Base-by-base conservation (phyloP, 371 early-diverging fungal species). In the Choanephora cucurbitarum region DNA sequence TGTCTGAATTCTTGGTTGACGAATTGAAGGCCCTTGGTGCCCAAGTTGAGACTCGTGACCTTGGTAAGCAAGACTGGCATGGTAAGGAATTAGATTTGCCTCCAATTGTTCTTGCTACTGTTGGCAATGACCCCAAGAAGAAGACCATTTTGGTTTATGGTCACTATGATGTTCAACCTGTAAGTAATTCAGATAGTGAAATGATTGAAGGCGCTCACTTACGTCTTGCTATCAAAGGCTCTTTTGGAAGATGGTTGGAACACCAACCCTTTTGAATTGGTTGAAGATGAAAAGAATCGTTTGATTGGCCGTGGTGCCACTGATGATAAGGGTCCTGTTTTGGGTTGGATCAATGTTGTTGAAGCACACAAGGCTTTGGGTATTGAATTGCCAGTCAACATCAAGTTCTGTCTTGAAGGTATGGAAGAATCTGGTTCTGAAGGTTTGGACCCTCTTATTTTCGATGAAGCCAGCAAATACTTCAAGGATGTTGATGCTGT, bases 361-460 rank as follows among this genome's bases (percentile, higher is more conserved):
- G 94, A 96, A 72, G 92, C 95, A 18, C 93, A 94, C 84, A 89
- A 94, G 78, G 83, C 87, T 58, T 79, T 92, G 7, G 94, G 93
- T 18, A 49, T 94, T 18, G 95, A 96, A 49, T 60, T 96, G 53
- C 98, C 97, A 1, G 94, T 95, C 52, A 96, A 96, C 80, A 65
- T 98, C 60, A 88, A 90, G 79, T 90, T 95, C 73, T 95, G 95
- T 81, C 93, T 96, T 66, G 98, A 98, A 81, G 98, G 97, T 71
- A 94, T 91, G 93, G 91, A 89, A 64, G 87, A 86, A 63, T 81
- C 80, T 57, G 96, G 96, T 57, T 90, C 90, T 43, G 96, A 94
- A 78, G 97, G 97, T 15, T 80, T 98, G 60, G 97, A 98, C 62
- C 88, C 82, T n/a, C 74, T 95, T 44, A 94, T 98, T 60, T 49